phyloP scores from a whole-genome alignment of 176 grass and related monocot species.

The Carex kokanica region DNA sequence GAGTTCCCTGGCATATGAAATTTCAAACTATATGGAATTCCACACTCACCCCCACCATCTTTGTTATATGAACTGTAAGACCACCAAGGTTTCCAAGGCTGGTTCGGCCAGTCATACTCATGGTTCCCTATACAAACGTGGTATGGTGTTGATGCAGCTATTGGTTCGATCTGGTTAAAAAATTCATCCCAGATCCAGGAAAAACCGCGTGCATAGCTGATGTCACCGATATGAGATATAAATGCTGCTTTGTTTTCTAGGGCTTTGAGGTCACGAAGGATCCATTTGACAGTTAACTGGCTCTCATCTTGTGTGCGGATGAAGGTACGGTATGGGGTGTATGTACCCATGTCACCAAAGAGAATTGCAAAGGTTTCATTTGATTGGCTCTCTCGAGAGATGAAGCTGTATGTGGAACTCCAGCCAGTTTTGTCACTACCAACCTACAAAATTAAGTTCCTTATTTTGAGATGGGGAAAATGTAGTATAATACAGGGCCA shows the following conservation, averaged over 20 bases:
- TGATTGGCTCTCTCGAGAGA: slow-evolving; percentile 73
- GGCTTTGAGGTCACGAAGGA: slow-evolving; percentile 74
- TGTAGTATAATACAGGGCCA: neutral
- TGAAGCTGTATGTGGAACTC: slow-evolving; percentile 67
- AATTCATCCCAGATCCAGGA: slow-evolving; percentile 98
- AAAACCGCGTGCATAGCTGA: slow-evolving; percentile 87
- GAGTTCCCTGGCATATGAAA: slow-evolving; percentile 96
- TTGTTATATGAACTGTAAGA: slow-evolving; percentile 50
- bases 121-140: slow-evolving; percentile 98
- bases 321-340: slow-evolving; percentile 77
- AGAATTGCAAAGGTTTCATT: slow-evolving; percentile 78
- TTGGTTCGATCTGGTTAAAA: slow-evolving; percentile 83
- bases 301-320: slow-evolving; percentile 71
- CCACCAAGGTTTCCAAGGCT: slow-evolving; percentile 91
- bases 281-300: slow-evolving; percentile 75
- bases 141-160: slow-evolving; percentile 69
- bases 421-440: slow-evolving; percentile 73
- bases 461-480: slow-evolving; percentile 17
- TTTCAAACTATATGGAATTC: slow-evolving; percentile 84
- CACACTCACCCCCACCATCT: slow-evolving; percentile 92
- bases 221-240: slow-evolving; percentile 94
- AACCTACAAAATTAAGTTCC: slow-evolving; percentile 47
- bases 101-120: slow-evolving; percentile 91
- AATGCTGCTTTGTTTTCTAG: slow-evolving; percentile 74
- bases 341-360: slow-evolving; percentile 93